A percentile compares a stretch with the other conserved stretches of the same genome.
Conservation (phyloP, 495 filamentous ascomycete genomes). For the Hyphodiscus hymeniophilus region DNA sequence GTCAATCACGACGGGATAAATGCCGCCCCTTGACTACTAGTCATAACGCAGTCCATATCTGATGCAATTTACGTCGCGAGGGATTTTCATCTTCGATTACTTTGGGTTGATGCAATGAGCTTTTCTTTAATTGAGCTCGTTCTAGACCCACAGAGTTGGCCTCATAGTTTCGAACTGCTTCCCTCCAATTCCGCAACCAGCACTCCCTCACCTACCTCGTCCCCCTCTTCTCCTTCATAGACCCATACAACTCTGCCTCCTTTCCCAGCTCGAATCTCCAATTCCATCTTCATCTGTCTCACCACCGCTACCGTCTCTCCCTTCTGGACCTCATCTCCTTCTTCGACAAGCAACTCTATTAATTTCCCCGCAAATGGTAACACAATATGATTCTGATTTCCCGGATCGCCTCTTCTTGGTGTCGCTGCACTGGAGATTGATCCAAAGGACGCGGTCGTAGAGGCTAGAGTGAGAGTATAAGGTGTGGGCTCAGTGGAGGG, state of each 20-base stretch:
- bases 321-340: slow-evolving; percentile 42
- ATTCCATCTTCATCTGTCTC: slow-evolving; percentile 63
- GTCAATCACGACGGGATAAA: too few relatives aligned
- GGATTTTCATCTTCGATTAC: too few relatives aligned
- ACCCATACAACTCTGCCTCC: slow-evolving; percentile 46
- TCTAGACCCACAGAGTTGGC: too few relatives aligned
- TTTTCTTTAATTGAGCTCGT: too few relatives aligned
- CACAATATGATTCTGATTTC: slow-evolving; percentile 45
- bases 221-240: slow-evolving; percentile 48
- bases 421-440: slow-evolving; percentile 34
- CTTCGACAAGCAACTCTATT: slow-evolving; percentile 46
- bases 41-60: too few relatives aligned
- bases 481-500: slow-evolving; percentile 27
- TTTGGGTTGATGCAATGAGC: too few relatives aligned
- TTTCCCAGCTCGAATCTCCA: slow-evolving; percentile 45
- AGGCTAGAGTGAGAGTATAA: slow-evolving; percentile 37
- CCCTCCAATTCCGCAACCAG: slow-evolving; percentile 42
- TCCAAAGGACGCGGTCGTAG: slow-evolving; percentile 40
- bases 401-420: slow-evolving; percentile 42
- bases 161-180: slow-evolving; percentile 7
- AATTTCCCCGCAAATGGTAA: slow-evolving; percentile 51
- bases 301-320: slow-evolving; percentile 53
- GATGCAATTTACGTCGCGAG: too few relatives aligned
- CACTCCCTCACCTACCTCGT: slow-evolving; percentile 52
- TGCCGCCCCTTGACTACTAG: too few relatives aligned